phyloP scores from a whole-genome alignment of 2,329 filamentous ascomycete genomes.

The Alternaria alternata region DNA sequence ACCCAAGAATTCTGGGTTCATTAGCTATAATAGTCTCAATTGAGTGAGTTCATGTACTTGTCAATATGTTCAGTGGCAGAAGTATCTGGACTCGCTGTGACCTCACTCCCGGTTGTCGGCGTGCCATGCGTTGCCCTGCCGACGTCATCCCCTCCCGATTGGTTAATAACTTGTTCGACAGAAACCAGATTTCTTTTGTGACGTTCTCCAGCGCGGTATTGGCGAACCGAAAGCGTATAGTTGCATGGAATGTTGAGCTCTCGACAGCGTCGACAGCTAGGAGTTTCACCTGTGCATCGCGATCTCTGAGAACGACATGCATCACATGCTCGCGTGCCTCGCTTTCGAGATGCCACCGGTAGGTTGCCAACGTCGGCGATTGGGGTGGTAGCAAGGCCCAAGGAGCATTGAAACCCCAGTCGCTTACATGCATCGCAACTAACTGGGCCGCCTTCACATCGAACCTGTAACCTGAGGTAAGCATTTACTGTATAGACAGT shows the following conservation, averaged over 20 bases:
- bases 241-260: slow-evolving; percentile 5
- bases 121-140: neutral
- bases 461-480: slow-evolving; percentile 43
- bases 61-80: neutral
- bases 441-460: slow-evolving; percentile 12
- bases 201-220: slow-evolving; percentile 8
- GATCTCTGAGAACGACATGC: slow-evolving; percentile 7
- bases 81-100: neutral
- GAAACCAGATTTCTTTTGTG: neutral
- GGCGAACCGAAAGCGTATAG: slow-evolving; percentile 16
- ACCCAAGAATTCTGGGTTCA: slow-evolving; percentile 10
- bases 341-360: neutral
- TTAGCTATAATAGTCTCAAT: neutral
- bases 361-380: neutral
- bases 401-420: slow-evolving; percentile 17
- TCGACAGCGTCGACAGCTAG: slow-evolving; percentile 9
- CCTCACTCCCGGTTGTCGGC: neutral
- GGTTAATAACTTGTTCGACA: neutral
- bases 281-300: slow-evolving; percentile 10
- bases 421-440: slow-evolving; percentile 18
- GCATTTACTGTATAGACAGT: too few species aligned
- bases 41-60: neutral
- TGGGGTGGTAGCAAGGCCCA: neutral
- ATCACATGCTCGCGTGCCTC: slow-evolving; percentile 2
- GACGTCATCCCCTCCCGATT: neutral